These are phyloP conservation scores for Globisporangium viniferum DNA, from an alignment of 352 stramenopile species.

Conservation along the genomic window DNA sequence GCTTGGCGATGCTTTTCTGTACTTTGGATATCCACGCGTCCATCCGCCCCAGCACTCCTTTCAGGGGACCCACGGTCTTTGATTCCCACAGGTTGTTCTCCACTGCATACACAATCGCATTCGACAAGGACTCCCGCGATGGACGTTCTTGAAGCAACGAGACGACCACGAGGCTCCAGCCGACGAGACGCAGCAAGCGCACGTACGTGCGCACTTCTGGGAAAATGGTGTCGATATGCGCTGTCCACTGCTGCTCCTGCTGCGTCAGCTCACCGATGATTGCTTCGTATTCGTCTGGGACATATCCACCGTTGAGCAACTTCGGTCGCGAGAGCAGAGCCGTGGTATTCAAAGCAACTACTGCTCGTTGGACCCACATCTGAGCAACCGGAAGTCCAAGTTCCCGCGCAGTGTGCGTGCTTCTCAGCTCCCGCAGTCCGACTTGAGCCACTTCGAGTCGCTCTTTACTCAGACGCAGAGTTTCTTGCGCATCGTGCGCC, in stretches of 20 bases:
- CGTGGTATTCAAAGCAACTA: constrained; percentile 52
- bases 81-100: constrained; percentile 65
- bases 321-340: constrained; percentile 30
- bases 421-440: constrained; percentile 55
- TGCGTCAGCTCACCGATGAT: constrained; percentile 31
- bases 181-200: constrained; percentile 59
- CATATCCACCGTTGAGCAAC: constrained; percentile 32
- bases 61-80: constrained; percentile 59
- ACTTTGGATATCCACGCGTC: constrained; percentile 80
- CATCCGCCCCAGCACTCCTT: constrained; percentile 67
- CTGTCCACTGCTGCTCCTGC: constrained; percentile 3
- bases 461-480: constrained; percentile 60
- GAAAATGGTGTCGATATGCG: constrained; percentile 62
- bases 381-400: constrained; percentile 55
- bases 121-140: constrained; percentile 53
- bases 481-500: constrained; percentile 61
- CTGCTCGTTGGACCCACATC: constrained; percentile 48
- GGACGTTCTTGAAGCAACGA: constrained; percentile 75
- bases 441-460: constrained; percentile 51
- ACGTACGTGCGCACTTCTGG: constrained; percentile 62
- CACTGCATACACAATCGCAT: constrained; percentile 58
- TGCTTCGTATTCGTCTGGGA: constrained; percentile 45
- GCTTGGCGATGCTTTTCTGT: constrained; percentile 76
- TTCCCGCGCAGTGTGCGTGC: constrained; percentile 62
- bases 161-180: constrained; percentile 74